Percentiles rank a stretch among this genome's conserved stretches.
These are phyloP conservation scores for Saturnispora sanitii DNA, from an alignment of 805 yeast genomes.

Conservation along the genomic window DNA sequence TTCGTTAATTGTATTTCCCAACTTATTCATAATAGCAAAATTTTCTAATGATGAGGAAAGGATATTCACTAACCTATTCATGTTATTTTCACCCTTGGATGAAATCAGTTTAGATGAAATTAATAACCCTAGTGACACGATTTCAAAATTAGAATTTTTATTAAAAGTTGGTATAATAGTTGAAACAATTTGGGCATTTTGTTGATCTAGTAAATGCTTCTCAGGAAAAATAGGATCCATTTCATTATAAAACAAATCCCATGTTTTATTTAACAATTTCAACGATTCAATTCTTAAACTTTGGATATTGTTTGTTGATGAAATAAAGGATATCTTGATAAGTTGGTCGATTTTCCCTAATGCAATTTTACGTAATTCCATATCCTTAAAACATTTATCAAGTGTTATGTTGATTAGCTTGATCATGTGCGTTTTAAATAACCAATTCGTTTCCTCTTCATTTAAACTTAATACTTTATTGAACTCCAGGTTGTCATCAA, in stretches of 20 bases:
- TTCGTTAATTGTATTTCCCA: constrained; percentile 4
- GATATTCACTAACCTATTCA: constrained; percentile 51
- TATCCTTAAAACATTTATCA: constrained; percentile 30
- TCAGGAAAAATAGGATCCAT: constrained; percentile 67
- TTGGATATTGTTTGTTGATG: constrained; percentile 63
- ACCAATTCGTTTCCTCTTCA: constrained; percentile 50
- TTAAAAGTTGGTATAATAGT: constrained; percentile 83
- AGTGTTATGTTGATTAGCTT: constrained; percentile 37
- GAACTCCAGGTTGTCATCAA: constrained; percentile 4
- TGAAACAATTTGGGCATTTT: constrained; percentile 87
- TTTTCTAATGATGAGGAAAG: constrained; percentile 60
- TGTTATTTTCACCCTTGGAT: constrained; percentile 44
- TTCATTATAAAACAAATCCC: constrained; percentile 49
- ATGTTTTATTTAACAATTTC: constrained; percentile 49
- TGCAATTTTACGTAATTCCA: constrained; percentile 31
- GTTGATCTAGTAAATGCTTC: constrained; percentile 71
- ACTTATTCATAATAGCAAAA: constrained; percentile 25
- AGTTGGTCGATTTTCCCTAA: constrained; percentile 48
- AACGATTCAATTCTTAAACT: constrained; percentile 58
- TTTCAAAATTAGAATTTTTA: constrained; percentile 57
- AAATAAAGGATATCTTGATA: constrained; percentile 68
- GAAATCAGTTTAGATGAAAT: constrained; percentile 70
- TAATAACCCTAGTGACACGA: constrained; percentile 68
- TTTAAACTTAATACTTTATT: constrained; percentile 24
- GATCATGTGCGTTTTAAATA: constrained; percentile 40